Evolutionary conservation across 2,329 filamentous ascomycete genomes (phyloP).

Genomic region (Dactylellina parvicollis): DNA sequence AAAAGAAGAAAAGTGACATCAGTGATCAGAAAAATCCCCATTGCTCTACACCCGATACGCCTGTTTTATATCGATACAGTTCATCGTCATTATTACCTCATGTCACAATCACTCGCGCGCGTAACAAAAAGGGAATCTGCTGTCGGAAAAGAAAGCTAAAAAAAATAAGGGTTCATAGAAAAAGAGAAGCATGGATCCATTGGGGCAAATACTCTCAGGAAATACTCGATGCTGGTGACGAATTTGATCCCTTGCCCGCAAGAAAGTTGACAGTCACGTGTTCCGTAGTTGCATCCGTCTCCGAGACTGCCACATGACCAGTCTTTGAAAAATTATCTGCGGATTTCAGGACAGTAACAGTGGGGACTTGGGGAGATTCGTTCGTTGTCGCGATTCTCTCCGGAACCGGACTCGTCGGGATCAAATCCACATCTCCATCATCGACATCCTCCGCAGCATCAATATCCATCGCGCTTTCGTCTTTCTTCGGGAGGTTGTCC

Average conservation of each 20-base stretch:
- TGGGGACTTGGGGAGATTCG: too few relatives aligned
- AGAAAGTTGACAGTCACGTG: conserved; percentile 49
- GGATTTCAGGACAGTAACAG: too few relatives aligned
- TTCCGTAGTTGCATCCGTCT: conserved; percentile 1
- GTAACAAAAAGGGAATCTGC: not conserved
- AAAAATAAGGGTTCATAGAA: not conserved
- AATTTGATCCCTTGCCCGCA: conserved; percentile 44
- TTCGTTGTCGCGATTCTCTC: not conserved
- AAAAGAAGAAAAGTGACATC: not conserved
- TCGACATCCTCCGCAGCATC: conserved; percentile 28
- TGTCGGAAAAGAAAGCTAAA: not conserved
- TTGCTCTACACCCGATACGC: not conserved
- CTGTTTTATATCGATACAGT: conserved; percentile 13
- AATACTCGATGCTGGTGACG: conserved; percentile 48
- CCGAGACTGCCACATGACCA: not conserved
- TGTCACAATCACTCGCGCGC: not conserved
- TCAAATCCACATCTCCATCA: conserved; percentile 35
- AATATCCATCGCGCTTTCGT: conserved; percentile 48
- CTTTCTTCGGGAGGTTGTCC: conserved; percentile 3
- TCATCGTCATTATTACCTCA: not conserved
- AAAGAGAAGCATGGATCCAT: not conserved
- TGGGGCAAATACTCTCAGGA: not conserved
- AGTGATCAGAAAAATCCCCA: not conserved
- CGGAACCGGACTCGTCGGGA: conserved; percentile 28
- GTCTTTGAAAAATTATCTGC: too few relatives aligned